A percentile compares a stretch with the other conserved stretches of the same genome.
These are phyloP conservation scores for Astrothelium subdiscretum DNA, from an alignment of 495 filamentous ascomycete species.

Conservation along the genomic window DNA sequence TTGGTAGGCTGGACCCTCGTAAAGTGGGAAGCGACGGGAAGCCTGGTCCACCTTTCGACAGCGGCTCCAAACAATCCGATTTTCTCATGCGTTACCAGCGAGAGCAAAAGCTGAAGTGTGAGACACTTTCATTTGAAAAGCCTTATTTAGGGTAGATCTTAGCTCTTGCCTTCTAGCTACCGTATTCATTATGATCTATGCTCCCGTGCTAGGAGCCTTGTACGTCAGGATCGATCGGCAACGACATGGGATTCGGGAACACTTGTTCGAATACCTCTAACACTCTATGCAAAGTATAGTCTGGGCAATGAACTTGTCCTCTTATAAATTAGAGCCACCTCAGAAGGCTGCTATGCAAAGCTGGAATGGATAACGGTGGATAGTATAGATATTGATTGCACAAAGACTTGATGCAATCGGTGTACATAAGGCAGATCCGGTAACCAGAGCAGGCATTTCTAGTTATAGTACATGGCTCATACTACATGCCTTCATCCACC, in stretches of 20 bases:
- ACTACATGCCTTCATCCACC: too few species aligned
- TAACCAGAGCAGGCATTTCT: too few species aligned
- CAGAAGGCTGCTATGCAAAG: background rate
- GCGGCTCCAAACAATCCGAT: background rate
- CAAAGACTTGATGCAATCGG: too few species aligned
- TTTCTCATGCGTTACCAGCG: background rate
- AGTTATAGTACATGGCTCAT: too few species aligned
- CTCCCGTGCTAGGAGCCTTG: background rate
- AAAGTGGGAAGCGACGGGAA: background rate
- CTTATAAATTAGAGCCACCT: background rate
- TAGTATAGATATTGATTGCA: background rate
- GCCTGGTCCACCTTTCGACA: background rate
- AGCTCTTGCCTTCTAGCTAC: background rate
- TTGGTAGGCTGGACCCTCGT: background rate
- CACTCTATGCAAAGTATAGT: background rate
- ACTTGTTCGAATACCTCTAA: background rate
- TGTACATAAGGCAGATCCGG: too few species aligned
- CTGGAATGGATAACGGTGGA: background rate
- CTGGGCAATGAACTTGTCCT: background rate
- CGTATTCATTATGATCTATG: background rate
- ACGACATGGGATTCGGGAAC: background rate
- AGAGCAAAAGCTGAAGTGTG: background rate
- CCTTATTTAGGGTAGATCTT: background rate
- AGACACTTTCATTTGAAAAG: background rate
- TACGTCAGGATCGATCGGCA: background rate